phyloP scores from a whole-genome alignment of 805 yeast species.

The Starmera dryadoides region DNA sequence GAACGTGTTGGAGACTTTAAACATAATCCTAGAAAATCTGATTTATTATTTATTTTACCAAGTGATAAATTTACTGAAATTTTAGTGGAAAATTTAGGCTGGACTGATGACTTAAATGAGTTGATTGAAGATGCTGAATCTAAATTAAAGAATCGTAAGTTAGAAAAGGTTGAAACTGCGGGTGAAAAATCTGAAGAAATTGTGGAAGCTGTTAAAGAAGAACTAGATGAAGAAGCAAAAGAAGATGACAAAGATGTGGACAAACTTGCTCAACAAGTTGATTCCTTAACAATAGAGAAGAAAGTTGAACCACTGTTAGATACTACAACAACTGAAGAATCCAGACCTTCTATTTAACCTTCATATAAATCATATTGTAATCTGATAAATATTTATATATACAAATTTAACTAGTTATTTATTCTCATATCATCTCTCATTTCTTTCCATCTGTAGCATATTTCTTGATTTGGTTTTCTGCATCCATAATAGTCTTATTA shows the following conservation, averaged over 20 bases:
- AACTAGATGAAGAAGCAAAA: slow-evolving; percentile 12
- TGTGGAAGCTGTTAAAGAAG: slow-evolving; percentile 19
- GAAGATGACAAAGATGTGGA: slow-evolving; percentile 11
- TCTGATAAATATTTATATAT: not conserved
- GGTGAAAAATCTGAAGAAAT: slow-evolving; percentile 21
- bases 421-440: too few relatives aligned
- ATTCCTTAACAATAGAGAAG: not conserved
- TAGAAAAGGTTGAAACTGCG: slow-evolving; percentile 5
- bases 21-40: slow-evolving; percentile 45
- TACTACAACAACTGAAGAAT: not conserved
- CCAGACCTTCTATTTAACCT: not conserved
- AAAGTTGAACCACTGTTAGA: slow-evolving; percentile 1
- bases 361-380: too few relatives aligned
- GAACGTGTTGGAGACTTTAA: slow-evolving; percentile 73
- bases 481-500: slow-evolving; percentile 40
- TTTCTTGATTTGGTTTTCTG: slow-evolving; percentile 37
- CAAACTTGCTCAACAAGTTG: slow-evolving; percentile 5
- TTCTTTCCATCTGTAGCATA: slow-evolving; percentile 13
- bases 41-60: slow-evolving; percentile 50
- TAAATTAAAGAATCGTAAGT: slow-evolving; percentile 6
- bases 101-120: slow-evolving; percentile 50
- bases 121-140: slow-evolving; percentile 25
- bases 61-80: slow-evolving; percentile 60
- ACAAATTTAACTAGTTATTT: not conserved
- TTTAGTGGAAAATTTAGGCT: slow-evolving; percentile 51